Conservation (phyloP, 495 filamentous ascomycete species). For the Saxophila tyrrhenica region DNA sequence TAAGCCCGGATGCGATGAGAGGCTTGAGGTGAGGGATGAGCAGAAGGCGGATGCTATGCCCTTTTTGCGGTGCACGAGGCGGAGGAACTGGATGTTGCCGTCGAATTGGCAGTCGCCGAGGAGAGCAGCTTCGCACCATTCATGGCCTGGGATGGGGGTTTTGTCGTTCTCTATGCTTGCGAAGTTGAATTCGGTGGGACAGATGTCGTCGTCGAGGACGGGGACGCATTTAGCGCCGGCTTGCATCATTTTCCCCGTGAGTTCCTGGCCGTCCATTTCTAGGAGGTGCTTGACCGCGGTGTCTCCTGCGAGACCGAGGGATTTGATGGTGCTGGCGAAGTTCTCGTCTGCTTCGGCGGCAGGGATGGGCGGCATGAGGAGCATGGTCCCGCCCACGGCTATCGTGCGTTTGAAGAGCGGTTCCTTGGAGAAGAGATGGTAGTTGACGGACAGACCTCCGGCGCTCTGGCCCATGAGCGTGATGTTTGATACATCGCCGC, state of each 20-base stretch:
- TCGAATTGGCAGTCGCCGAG: conserved; percentile 35
- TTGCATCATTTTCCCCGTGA: conserved; percentile 22
- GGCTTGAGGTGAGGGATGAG: conserved; percentile 19
- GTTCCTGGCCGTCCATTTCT: conserved; percentile 27
- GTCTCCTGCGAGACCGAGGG: conserved; percentile 27
- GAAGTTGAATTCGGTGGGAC: conserved; percentile 2
- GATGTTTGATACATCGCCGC: conserved; percentile 26
- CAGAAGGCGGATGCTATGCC: conserved; percentile 29
- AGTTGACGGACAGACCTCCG: conserved; percentile 29
- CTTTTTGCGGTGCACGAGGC: conserved; percentile 16
- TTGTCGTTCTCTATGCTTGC: conserved; percentile 22
- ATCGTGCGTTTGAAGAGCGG: conserved; percentile 34
- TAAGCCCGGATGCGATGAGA: conserved; percentile 19
- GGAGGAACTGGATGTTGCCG: conserved; percentile 22
- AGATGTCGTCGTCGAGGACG: conserved; percentile 32
- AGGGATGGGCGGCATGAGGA: conserved; percentile 26
- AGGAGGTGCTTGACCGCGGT: conserved; percentile 26
- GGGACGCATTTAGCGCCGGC: conserved; percentile 21
- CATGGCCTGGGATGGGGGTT: conserved; percentile 15
- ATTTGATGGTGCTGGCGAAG: conserved; percentile 30
- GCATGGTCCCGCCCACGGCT: conserved; percentile 31
- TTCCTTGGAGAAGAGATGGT: conserved; percentile 31
- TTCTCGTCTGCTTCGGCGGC: conserved; percentile 28
- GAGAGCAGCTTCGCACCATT: conserved; percentile 32
- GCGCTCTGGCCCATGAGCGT: conserved; percentile 26